Evolutionary conservation across 306 rosid species (phyloP), one percentile per base, ranked within the genome.

Genomic region (Malus sylvestris): DNA sequence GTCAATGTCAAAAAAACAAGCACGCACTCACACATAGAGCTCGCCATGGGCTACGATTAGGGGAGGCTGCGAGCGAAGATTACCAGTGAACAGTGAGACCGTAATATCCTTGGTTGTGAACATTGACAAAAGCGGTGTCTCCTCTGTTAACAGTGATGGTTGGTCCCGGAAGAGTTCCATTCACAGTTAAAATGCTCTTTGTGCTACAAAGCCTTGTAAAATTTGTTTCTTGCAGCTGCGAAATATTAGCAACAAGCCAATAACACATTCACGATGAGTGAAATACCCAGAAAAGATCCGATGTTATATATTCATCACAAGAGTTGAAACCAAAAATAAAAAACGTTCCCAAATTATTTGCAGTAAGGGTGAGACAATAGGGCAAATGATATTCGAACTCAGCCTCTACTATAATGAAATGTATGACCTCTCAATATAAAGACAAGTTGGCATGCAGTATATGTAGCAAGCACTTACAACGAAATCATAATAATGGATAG

Each of bases 1-100:
- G n/a, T 16, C 22, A 52, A 18, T 6, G 58, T 52, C 3, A 52
- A 6, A 18, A 52, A 52, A 16, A 18, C 10, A 18, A 38, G 42
- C 42, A 38, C 62, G 6, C 22, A 10, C 19, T 27, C 13, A 51
- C n/a, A 8, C 4, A 32, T 22, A 29, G 42, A 38, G 42, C 10
- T 14, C 22, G 55, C 55, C 75, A 76, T 51, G 8, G 55, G 6
- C 55, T 51, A 19, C 55, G 6, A 51, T 16, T 16, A 51, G 55
- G 8, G 20, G 55, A 51, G 51, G 22, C 29, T 23, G 45, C 20
- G 1, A 16, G 66, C 2, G 29, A 51, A n/a, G 14, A 10, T 27
- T 63, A 82, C 83, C 86, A 82, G 12, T 82, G 86, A 78, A 82
- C 8, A 10, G 82, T 82, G 64, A 82, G 23, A 9, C 82, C 82